phyloP scores from a whole-genome alignment of 139 green algal species.

The Auxenochlorella pyrenoidosa region DNA sequence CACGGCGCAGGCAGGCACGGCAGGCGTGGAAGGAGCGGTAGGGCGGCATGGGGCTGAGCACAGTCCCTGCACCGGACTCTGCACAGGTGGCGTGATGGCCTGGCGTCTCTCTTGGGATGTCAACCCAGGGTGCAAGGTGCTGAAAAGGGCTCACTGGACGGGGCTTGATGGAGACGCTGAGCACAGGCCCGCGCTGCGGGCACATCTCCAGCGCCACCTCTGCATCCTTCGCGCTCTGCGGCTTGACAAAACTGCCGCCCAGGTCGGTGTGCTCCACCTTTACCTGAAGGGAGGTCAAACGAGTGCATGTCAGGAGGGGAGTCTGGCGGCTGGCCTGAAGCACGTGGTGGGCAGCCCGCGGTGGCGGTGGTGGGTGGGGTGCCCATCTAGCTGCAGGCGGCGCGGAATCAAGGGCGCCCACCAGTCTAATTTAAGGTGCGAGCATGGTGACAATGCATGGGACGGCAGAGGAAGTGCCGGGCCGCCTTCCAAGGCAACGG shows the following conservation, averaged over 20 bases:
- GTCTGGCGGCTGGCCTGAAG: too few species aligned
- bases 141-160: neutral
- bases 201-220: constrained; percentile 30
- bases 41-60: too few species aligned
- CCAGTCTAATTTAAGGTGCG: too few species aligned
- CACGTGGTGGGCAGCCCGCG: neutral
- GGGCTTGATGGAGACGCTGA: constrained; percentile 9
- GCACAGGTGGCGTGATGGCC: too few species aligned
- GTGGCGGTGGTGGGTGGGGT: neutral
- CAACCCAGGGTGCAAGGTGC: neutral
- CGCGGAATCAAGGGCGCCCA: too few species aligned
- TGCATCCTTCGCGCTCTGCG: constrained; percentile 38
- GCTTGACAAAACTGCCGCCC: constrained; percentile 22
- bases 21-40: too few species aligned
- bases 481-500: constrained; percentile 5
- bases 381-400: neutral
- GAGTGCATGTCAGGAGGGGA: neutral
- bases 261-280: constrained; percentile 46
- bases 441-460: too few species aligned
- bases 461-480: neutral
- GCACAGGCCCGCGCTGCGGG: neutral
- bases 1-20: neutral
- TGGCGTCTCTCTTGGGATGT: neutral
- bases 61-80: too few species aligned
- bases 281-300: constrained; percentile 11